These are phyloP conservation scores for Leccinum uliginosum DNA, from an alignment of 768 basidiomycete genomes.

Conservation along the genomic window DNA sequence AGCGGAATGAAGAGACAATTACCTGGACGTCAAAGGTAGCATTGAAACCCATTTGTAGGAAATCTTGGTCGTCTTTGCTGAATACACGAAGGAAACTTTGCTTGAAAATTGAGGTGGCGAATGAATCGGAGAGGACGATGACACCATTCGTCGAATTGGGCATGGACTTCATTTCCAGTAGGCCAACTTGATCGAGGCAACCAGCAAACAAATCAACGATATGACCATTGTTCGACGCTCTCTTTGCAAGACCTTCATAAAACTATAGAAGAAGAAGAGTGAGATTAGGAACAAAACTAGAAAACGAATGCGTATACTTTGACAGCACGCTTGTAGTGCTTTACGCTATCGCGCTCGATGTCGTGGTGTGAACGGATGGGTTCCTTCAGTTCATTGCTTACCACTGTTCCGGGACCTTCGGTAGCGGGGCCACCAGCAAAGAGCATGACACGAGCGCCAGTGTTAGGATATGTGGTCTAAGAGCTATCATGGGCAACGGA, in stretches of 20 bases:
- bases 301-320: constrained; percentile 55
- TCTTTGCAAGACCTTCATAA: constrained; percentile 90
- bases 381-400: constrained; percentile 91
- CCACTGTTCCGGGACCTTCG: constrained; percentile 96
- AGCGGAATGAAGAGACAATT: constrained; percentile 7
- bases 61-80: constrained; percentile 87
- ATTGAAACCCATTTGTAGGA: constrained; percentile 97
- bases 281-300: neutral
- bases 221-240: constrained; percentile 92
- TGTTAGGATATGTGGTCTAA: constrained; percentile 87
- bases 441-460: constrained; percentile 93
- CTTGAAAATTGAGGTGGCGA: constrained; percentile 98
- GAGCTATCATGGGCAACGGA: neutral
- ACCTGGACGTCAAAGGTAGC: constrained; percentile 98
- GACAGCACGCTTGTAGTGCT: constrained; percentile 94
- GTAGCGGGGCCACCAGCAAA: constrained; percentile 95
- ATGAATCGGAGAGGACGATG: constrained; percentile 94
- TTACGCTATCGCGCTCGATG: constrained; percentile 93
- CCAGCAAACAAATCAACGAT: constrained; percentile 94
- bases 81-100: constrained; percentile 94
- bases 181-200: constrained; percentile 95
- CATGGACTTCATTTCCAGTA: constrained; percentile 95
- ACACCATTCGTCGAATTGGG: constrained; percentile 96
- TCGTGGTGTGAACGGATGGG: constrained; percentile 99
- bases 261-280: constrained; percentile 51